Conservation (phyloP, 768 basidiomycete species). For the Leucocoprinus birnbaumii region DNA sequence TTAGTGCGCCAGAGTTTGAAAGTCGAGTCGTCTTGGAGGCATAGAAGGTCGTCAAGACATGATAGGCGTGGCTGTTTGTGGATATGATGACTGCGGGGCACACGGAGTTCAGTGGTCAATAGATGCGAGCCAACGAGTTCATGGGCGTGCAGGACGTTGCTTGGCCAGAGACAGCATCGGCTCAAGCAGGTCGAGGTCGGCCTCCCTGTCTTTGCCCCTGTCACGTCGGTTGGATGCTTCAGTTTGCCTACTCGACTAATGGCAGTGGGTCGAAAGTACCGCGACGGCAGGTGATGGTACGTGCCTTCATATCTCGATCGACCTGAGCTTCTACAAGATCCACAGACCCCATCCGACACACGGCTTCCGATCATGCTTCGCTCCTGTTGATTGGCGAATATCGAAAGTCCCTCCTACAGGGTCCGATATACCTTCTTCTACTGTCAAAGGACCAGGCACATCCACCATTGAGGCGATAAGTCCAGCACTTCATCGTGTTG, state of each 20-base stretch:
- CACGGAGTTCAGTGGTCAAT: no score
- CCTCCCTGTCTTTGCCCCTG: conserved; percentile 45
- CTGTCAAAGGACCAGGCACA: neutral
- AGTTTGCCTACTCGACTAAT: conserved; percentile 41
- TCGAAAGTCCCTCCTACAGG: neutral
- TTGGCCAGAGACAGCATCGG: conserved; percentile 60
- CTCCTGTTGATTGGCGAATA: neutral
- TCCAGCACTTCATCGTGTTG: conserved; percentile 62
- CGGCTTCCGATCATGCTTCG: conserved; percentile 35
- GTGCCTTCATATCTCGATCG: conserved; percentile 71
- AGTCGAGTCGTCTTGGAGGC: conserved; percentile 49
- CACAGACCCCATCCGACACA: conserved; percentile 66
- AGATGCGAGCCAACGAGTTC: no score
- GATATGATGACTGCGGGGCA: conserved; percentile 28
- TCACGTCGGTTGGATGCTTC: conserved; percentile 54
- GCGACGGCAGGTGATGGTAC: conserved; percentile 24
- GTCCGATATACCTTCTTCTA: neutral
- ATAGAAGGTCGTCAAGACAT: conserved; percentile 53
- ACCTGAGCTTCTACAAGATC: conserved; percentile 61
- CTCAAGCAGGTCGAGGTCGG: conserved; percentile 50
- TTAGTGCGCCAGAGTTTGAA: conserved; percentile 72
- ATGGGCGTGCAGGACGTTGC: conserved; percentile 53
- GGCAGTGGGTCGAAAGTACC: neutral
- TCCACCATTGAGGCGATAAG: conserved; percentile 57
- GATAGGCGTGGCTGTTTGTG: conserved; percentile 63